Conservation (phyloP, 768 basidiomycete genomes). For the Trametes meyenii region DNA sequence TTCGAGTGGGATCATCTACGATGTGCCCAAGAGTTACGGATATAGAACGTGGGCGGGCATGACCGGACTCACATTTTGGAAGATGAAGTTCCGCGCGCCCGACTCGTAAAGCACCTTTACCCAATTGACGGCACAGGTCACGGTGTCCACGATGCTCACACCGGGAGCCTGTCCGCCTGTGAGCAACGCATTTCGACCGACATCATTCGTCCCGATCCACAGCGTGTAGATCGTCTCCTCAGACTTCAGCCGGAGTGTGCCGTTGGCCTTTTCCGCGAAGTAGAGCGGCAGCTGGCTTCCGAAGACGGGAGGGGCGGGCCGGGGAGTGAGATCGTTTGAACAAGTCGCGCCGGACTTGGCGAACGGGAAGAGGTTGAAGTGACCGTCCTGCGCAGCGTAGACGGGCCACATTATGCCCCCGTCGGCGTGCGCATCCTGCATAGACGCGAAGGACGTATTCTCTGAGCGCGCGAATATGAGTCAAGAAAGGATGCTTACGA, state of each 20-base stretch:
- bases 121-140: slow-evolving; percentile 65
- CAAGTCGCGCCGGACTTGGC: slow-evolving; percentile 68
- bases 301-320: slow-evolving; percentile 61
- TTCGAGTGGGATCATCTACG: slow-evolving; percentile 41
- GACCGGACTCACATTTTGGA: slow-evolving; percentile 57
- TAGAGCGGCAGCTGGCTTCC: slow-evolving; percentile 60
- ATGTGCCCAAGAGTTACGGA: background rate
- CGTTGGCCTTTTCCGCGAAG: slow-evolving; percentile 47
- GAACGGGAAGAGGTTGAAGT: slow-evolving; percentile 56
- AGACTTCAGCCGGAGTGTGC: slow-evolving; percentile 42
- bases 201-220: slow-evolving; percentile 65
- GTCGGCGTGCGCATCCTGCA: slow-evolving; percentile 29
- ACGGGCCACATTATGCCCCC: slow-evolving; percentile 59
- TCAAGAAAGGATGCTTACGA: slow-evolving; percentile 36
- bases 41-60: no score
- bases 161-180: slow-evolving; percentile 48
- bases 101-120: slow-evolving; percentile 55
- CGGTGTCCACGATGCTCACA: slow-evolving; percentile 61
- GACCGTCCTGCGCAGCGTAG: slow-evolving; percentile 58
- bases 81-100: slow-evolving; percentile 68
- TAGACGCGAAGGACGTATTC: background rate
- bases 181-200: slow-evolving; percentile 56
- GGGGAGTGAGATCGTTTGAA: slow-evolving; percentile 60
- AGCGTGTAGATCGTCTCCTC: slow-evolving; percentile 61
- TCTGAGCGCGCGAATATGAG: slow-evolving; percentile 48